Evolutionary conservation across 2,329 filamentous ascomycete genomes (phyloP).

Genomic region (Tolypocladium inflatum): DNA sequence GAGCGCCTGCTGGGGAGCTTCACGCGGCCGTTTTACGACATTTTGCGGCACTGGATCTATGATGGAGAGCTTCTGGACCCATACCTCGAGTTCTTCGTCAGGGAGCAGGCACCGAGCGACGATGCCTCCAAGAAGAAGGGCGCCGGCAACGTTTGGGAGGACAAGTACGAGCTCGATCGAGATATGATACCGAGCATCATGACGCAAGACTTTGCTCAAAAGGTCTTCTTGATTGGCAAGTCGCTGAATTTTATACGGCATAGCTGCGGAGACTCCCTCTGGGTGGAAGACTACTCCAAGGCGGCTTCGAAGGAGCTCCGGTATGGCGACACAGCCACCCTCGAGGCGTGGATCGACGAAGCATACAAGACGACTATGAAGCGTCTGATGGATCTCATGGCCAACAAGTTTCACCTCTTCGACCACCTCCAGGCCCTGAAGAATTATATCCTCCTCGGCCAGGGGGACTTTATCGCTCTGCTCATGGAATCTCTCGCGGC

Average conservation of each 20-base stretch:
- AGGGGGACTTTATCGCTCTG: conserved; percentile 93
- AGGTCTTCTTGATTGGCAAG: conserved; percentile 95
- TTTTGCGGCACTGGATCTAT: conserved; percentile 94
- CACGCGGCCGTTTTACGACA: conserved; percentile 92
- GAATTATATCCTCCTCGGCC: conserved; percentile 86
- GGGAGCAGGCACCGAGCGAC: conserved; percentile 55
- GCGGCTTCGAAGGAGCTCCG: conserved; percentile 82
- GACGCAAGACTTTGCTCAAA: conserved; percentile 85
- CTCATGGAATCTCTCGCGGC: conserved; percentile 93
- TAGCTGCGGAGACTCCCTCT: conserved; percentile 84
- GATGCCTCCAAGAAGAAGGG: conserved; percentile 45
- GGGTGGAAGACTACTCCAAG: conserved; percentile 95
- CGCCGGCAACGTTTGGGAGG: conserved; percentile 91
- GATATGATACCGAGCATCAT: conserved; percentile 90
- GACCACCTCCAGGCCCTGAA: conserved; percentile 87
- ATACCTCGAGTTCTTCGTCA: conserved; percentile 90
- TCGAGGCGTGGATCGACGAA: conserved; percentile 90
- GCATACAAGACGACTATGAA: conserved; percentile 98
- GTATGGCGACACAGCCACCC: conserved; percentile 85
- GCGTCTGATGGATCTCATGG: conserved; percentile 86
- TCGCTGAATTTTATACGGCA: conserved; percentile 97
- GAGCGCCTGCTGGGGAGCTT: conserved; percentile 80
- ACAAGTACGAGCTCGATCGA: conserved; percentile 83
- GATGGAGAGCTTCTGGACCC: conserved; percentile 97
- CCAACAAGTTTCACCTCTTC: conserved; percentile 87